A percentile compares a stretch with the other conserved stretches of the same genome.
Evolutionary conservation across 2,329 filamentous ascomycete species (phyloP).

Genomic region (Arthrinium puccinioides): DNA sequence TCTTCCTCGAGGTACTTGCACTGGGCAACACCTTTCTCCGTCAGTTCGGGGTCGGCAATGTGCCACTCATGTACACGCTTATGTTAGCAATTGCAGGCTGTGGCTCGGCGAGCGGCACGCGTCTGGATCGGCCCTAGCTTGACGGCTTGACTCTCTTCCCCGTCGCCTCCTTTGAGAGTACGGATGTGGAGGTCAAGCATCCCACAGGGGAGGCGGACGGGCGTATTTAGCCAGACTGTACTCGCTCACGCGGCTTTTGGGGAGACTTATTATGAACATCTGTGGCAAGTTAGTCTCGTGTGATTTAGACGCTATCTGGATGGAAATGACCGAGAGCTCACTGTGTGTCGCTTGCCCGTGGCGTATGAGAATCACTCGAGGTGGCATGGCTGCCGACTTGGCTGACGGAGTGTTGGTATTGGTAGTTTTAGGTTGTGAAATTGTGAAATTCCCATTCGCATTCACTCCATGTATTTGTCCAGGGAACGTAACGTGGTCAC

Average conservation of each 20-base stretch:
- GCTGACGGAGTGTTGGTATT: too few relatives aligned
- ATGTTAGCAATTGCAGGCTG: constrained; percentile 13
- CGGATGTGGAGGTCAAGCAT: too few relatives aligned
- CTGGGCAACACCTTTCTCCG: constrained; percentile 19
- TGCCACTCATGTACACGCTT: constrained; percentile 19
- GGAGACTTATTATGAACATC: constrained; percentile 21
- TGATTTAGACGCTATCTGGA: too few relatives aligned
- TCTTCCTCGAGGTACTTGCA: constrained; percentile 16
- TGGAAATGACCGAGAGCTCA: constrained; percentile 21
- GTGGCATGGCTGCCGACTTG: too few relatives aligned
- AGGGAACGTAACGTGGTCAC: too few relatives aligned
- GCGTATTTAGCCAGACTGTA: not conserved
- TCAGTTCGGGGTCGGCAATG: constrained; percentile 20
- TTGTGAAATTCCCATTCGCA: too few relatives aligned
- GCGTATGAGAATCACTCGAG: constrained; percentile 31
- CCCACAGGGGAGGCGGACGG: too few relatives aligned
- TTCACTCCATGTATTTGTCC: too few relatives aligned
- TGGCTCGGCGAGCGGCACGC: not conserved
- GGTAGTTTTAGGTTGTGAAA: too few relatives aligned
- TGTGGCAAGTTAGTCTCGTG: constrained; percentile 11
- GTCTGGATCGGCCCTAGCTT: not conserved
- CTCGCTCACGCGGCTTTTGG: too few relatives aligned
- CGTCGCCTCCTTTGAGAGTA: too few relatives aligned
- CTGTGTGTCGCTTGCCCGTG: constrained; percentile 34
- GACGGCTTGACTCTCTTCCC: not conserved